These are phyloP conservation scores for Linanthus parryae DNA, from an alignment of 148 eudicot species.

Conservation along the genomic window DNA sequence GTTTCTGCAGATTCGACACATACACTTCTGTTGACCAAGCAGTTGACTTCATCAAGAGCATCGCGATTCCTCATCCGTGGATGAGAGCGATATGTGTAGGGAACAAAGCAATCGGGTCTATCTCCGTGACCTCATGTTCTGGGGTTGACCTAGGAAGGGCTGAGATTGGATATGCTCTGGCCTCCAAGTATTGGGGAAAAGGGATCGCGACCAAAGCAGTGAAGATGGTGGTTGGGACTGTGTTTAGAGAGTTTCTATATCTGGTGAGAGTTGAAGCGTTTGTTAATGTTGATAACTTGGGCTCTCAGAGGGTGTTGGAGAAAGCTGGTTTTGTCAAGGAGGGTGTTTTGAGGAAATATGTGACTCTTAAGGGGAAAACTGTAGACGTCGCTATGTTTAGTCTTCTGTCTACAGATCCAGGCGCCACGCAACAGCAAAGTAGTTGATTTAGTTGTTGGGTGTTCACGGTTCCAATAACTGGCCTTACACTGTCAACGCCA, in stretches of 20 bases:
- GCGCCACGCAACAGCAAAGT: no score
- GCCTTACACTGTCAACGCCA: no score
- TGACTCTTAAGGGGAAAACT: conserved; percentile 14
- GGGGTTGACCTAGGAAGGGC: conserved; percentile 8
- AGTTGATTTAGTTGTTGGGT: no score
- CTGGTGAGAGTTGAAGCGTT: conserved; percentile 27
- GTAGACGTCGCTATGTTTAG: conserved; percentile 20
- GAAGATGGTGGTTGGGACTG: conserved; percentile 13
- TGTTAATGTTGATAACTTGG: conserved; percentile 20
- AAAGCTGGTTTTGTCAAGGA: conserved; percentile 28
- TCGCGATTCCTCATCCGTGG: conserved; percentile 28
- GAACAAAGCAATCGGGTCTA: conserved; percentile 18
- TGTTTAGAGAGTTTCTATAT: conserved; percentile 20
- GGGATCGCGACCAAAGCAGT: conserved; percentile 27
- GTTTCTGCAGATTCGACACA: conserved; percentile 20
- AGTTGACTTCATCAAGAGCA: conserved; percentile 13
- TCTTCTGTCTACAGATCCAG: no score
- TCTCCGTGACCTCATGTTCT: conserved; percentile 11
- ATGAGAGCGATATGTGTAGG: conserved; percentile 23
- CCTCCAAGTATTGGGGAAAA: conserved; percentile 26
- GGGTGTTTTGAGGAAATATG: conserved; percentile 25
- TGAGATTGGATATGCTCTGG: conserved; percentile 30
- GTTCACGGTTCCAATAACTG: no score
- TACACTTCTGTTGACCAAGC: conserved; percentile 24
- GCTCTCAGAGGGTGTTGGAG: conserved; percentile 29